A percentile compares a stretch with the other conserved stretches of the same genome.
phyloP scores from a whole-genome alignment of 257 asterid genomes.

The Rubia yunnanensis region DNA sequence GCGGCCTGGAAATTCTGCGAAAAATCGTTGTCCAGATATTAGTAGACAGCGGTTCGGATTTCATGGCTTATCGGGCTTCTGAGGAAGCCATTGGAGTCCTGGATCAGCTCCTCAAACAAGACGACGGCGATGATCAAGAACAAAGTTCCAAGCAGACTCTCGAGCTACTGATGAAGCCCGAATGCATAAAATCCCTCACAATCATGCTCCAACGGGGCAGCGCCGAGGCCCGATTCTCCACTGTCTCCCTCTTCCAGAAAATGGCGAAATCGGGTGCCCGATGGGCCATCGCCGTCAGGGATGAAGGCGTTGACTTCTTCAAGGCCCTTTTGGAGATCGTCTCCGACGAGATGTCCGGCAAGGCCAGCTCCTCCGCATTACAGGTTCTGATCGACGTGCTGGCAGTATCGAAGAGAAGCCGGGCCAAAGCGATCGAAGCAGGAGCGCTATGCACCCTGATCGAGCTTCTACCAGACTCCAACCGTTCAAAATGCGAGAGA shows the following conservation, averaged over 20 bases:
- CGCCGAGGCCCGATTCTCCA: conserved; percentile 53
- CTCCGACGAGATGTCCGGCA: conserved; percentile 56
- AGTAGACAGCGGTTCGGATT: conserved; percentile 42
- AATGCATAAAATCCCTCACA: conserved; percentile 51
- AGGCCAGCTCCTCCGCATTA: conserved; percentile 50
- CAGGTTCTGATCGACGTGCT: conserved; percentile 39
- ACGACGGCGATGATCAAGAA: background rate
- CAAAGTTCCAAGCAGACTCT: conserved; percentile 29
- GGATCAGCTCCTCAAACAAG: conserved; percentile 29
- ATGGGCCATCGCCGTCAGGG: conserved; percentile 35
- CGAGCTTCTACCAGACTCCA: conserved; percentile 71
- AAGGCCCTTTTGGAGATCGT: conserved; percentile 56
- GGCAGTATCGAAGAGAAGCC: conserved; percentile 50
- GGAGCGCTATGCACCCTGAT: conserved; percentile 60
- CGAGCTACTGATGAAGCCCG: conserved; percentile 34
- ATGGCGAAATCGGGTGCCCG: conserved; percentile 37
- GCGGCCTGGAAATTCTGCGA: conserved; percentile 56
- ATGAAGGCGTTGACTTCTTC: conserved; percentile 67
- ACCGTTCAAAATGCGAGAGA: conserved; percentile 45
- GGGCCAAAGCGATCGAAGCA: conserved; percentile 65
- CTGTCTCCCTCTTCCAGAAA: conserved; percentile 40
- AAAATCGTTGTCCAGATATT: conserved; percentile 45
- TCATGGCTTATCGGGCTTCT: conserved; percentile 47
- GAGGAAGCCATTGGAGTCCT: conserved; percentile 71
- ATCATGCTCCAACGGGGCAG: conserved; percentile 64